These are phyloP conservation scores for Endogone sp. DNA, from an alignment of 192 early-diverging fungal genomes.

Conservation along the genomic window DNA sequence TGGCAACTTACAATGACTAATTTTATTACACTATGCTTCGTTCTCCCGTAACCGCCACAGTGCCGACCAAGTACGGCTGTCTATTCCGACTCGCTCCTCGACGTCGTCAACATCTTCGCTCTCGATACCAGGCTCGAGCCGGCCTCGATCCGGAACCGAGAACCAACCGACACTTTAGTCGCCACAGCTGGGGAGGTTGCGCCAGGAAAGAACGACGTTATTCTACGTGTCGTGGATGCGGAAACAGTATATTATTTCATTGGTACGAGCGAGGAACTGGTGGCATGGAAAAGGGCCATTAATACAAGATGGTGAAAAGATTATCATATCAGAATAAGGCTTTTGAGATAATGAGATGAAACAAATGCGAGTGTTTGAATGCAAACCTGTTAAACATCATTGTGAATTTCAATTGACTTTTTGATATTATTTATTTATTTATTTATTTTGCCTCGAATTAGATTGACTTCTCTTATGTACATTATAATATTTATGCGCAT, in stretches of 20 bases:
- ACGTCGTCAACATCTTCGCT: neutral
- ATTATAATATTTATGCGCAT: no score
- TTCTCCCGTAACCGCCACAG: conserved; percentile 1
- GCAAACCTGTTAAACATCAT: no score
- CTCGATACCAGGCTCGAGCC: conserved; percentile 2
- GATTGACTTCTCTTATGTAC: no score
- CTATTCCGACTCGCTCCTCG: neutral
- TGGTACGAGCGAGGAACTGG: neutral
- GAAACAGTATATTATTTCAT: neutral
- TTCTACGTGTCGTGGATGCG: conserved; percentile 1
- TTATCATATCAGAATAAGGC: neutral
- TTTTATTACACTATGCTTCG: no score
- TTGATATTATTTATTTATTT: no score
- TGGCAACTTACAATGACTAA: no score
- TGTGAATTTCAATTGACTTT: no score
- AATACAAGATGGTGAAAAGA: conserved; percentile 3
- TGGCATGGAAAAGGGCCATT: neutral
- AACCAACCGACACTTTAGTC: no score
- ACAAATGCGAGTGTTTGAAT: no score
- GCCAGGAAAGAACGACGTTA: neutral
- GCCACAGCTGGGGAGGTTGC: neutral
- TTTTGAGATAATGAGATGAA: no score
- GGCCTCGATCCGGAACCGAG: neutral
- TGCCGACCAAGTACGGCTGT: neutral
- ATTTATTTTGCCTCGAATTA: no score